phyloP scores from a whole-genome alignment of 2,329 filamentous ascomycete species.

The Diaporthe vexans region DNA sequence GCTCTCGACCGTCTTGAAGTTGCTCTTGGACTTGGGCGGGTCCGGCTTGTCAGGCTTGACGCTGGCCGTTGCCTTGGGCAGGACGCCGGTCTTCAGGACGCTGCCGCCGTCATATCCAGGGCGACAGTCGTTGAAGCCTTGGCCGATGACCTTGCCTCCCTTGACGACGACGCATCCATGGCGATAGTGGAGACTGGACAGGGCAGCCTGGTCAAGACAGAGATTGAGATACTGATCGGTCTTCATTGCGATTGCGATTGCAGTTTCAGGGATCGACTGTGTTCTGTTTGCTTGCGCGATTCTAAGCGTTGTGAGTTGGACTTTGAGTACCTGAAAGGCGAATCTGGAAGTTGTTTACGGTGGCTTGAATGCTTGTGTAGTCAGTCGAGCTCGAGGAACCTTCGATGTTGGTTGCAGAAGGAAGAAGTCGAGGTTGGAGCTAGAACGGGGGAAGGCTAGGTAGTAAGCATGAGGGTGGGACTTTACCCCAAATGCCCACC shows the following conservation, averaged over 20 bases:
- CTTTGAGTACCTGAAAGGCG: background rate
- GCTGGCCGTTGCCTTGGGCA: slow-evolving; percentile 53
- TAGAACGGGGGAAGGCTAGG: too few relatives aligned
- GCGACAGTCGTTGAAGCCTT: slow-evolving; percentile 65
- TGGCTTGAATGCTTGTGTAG: background rate
- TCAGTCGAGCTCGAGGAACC: background rate
- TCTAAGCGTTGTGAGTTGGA: background rate
- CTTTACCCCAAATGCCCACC: background rate
- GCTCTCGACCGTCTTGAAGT: slow-evolving; percentile 57
- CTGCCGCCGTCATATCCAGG: slow-evolving; percentile 62
- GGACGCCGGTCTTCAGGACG: slow-evolving; percentile 61
- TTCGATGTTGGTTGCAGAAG: slow-evolving; percentile 26
- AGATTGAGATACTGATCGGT: slow-evolving; percentile 62
- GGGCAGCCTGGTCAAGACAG: slow-evolving; percentile 65
- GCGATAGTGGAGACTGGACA: slow-evolving; percentile 63
- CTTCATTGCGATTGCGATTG: slow-evolving; percentile 40
- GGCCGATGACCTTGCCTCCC: slow-evolving; percentile 66
- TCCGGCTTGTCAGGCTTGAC: slow-evolving; percentile 45
- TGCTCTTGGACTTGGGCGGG: slow-evolving; percentile 52
- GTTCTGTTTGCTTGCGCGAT: slow-evolving; percentile 5
- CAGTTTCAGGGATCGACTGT: background rate
- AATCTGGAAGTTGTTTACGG: background rate
- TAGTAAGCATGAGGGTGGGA: too few relatives aligned
- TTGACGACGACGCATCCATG: slow-evolving; percentile 63
- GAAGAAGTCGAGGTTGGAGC: background rate